Evolutionary conservation across 768 basidiomycete genomes (phyloP).

Genomic region (Kwoniella sp.): DNA sequence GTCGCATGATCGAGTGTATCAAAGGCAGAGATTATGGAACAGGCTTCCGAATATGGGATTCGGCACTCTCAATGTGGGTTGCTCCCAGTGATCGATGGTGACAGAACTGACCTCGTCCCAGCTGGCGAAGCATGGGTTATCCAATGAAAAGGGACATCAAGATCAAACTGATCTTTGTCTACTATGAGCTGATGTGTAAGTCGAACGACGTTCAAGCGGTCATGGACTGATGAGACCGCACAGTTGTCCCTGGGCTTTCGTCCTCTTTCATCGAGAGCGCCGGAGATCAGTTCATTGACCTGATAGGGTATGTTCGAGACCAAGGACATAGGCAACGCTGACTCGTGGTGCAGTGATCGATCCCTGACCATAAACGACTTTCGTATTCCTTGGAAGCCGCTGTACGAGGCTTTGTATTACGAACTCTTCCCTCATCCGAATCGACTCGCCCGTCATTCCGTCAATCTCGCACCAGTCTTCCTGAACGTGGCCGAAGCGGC

Average conservation of each 20-base stretch:
- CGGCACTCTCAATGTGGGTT: constrained; percentile 30
- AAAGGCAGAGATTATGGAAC: constrained; percentile 78
- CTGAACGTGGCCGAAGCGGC: constrained; percentile 53
- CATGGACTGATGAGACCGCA: neutral
- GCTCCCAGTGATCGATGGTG: neutral
- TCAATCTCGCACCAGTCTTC: constrained; percentile 50
- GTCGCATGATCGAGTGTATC: constrained; percentile 63
- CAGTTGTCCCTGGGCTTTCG: constrained; percentile 35
- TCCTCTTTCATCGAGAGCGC: constrained; percentile 62
- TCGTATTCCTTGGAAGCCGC: constrained; percentile 44
- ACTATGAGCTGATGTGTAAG: constrained; percentile 61
- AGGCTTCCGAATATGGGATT: constrained; percentile 67
- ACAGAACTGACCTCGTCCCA: constrained; percentile 39
- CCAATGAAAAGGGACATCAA: constrained; percentile 77
- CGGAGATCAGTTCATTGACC: constrained; percentile 69
- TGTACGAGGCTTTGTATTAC: constrained; percentile 41
- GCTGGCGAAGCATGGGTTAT: constrained; percentile 79
- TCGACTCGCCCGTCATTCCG: constrained; percentile 48
- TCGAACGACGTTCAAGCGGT: neutral
- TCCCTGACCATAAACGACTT: constrained; percentile 42
- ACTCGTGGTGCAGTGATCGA: constrained; percentile 22
- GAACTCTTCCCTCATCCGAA: constrained; percentile 62
- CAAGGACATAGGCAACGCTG: constrained; percentile 53
- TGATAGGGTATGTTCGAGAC: constrained; percentile 63
- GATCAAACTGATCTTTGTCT: constrained; percentile 68